phyloP scores from a whole-genome alignment of 164 flowering plant genomes.

The Magnolia sinica region DNA sequence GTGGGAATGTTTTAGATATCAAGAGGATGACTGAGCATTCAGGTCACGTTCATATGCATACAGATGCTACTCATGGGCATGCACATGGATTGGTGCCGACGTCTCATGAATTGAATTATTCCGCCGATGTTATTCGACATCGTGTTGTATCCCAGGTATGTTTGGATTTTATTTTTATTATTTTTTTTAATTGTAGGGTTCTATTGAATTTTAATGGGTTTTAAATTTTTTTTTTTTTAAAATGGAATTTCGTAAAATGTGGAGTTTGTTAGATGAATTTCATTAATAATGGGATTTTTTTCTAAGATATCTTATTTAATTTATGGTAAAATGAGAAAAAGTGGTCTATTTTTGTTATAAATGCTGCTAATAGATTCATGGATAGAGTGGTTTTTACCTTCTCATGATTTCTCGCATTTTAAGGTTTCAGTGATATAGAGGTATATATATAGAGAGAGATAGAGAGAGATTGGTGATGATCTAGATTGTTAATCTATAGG shows the following conservation, averaged over 20 bases:
- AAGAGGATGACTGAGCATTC: slow-evolving; percentile 17
- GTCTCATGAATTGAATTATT: neutral
- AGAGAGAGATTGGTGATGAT: too few relatives aligned
- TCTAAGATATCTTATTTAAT: too few relatives aligned
- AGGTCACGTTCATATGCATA: slow-evolving; percentile 25
- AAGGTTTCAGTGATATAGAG: too few relatives aligned
- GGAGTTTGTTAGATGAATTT: neutral
- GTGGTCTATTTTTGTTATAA: neutral
- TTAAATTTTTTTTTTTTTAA: neutral
- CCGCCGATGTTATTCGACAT: slow-evolving; percentile 25
- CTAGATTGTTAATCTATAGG: too few relatives aligned
- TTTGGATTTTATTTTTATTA: neutral
- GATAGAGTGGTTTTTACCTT: too few relatives aligned
- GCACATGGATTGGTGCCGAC: slow-evolving; percentile 31
- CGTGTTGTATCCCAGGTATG: neutral
- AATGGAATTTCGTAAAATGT: neutral
- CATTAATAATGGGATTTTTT: neutral
- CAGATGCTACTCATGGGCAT: slow-evolving; percentile 33
- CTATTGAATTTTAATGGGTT: neutral
- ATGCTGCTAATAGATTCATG: too few relatives aligned
- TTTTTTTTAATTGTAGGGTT: neutral
- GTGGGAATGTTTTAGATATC: slow-evolving; percentile 10
- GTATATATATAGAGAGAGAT: too few relatives aligned
- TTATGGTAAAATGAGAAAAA: neutral
- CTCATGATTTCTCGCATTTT: too few relatives aligned